Percentiles rank a stretch among this genome's conserved stretches.
These are phyloP conservation scores for Diddensiella santjacobensis DNA, from an alignment of 805 yeast genomes.

Conservation along the genomic window DNA sequence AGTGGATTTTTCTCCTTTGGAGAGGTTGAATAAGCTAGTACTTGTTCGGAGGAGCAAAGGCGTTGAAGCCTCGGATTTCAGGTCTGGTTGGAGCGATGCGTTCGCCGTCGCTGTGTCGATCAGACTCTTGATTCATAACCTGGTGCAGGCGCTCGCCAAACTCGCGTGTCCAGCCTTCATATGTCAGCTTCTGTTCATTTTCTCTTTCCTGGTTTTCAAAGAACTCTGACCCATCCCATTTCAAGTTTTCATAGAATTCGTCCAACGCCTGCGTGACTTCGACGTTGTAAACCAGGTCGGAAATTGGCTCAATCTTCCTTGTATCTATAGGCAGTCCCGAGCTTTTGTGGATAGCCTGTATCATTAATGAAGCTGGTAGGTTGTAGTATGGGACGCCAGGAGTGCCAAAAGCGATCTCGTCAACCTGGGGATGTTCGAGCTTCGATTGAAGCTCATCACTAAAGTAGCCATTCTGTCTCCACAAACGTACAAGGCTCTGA, in stretches of 20 bases:
- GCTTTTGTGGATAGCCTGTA: conserved; percentile 1
- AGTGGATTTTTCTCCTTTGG: conserved; percentile 19
- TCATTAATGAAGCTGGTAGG: conserved; percentile 22
- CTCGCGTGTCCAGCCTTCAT: conserved; percentile 15
- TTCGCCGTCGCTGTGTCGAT: not conserved
- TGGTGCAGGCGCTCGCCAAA: conserved; percentile 5
- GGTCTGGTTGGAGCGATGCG: conserved; percentile 3
- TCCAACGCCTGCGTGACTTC: conserved; percentile 9
- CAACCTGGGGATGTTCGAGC: not conserved
- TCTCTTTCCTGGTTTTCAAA: not conserved
- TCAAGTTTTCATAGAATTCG: conserved; percentile 4
- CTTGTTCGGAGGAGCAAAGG: conserved; percentile 15
- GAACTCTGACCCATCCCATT: conserved; percentile 1
- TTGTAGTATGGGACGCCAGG: conserved; percentile 14
- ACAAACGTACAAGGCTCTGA: conserved; percentile 13
- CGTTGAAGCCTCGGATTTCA: conserved; percentile 7
- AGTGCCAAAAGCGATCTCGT: conserved; percentile 12
- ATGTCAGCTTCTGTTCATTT: conserved; percentile 5
- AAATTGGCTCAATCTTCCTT: conserved; percentile 1
- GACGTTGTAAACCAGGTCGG: conserved; percentile 3
- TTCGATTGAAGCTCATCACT: not conserved
- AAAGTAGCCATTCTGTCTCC: conserved; percentile 12
- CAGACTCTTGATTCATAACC: not conserved
- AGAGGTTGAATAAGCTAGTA: conserved; percentile 17
- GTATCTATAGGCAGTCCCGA: not conserved